These are phyloP conservation scores for Fomitopsis pulvina DNA, from an alignment of 768 basidiomycete genomes.

Conservation along the genomic window DNA sequence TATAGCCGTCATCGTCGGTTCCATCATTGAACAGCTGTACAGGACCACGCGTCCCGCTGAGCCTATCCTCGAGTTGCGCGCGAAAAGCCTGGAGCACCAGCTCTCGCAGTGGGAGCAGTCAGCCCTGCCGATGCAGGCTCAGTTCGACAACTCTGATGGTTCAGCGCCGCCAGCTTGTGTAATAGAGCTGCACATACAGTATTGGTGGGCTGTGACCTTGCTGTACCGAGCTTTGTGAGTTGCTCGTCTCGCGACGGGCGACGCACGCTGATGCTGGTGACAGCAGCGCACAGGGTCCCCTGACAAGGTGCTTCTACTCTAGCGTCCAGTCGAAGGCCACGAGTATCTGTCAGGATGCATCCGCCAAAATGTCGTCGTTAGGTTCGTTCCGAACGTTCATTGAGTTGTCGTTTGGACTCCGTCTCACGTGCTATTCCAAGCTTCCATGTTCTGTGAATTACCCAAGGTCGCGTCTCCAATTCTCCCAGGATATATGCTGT, in stretches of 20 bases:
- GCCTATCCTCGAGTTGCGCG: conserved; percentile 37
- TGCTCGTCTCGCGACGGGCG: neutral
- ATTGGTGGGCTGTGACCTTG: conserved; percentile 73
- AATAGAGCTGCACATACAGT: conserved; percentile 73
- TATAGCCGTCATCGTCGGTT: conserved; percentile 62
- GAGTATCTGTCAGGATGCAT: neutral
- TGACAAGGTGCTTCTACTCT: neutral
- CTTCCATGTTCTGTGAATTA: neutral
- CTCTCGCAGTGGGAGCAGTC: conserved; percentile 51
- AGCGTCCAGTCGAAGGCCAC: conserved; percentile 1
- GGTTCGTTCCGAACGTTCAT: neutral
- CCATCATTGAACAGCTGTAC: conserved; percentile 63
- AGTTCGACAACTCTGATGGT: conserved; percentile 45
- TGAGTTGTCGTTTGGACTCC: neutral
- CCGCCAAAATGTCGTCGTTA: neutral
- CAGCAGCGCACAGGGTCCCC: neutral
- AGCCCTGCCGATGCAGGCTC: conserved; percentile 49
- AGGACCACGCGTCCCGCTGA: conserved; percentile 54
- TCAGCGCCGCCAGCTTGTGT: conserved; percentile 49
- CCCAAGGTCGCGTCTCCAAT: neutral
- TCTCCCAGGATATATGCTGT: neutral
- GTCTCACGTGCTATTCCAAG: neutral
- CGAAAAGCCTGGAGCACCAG: conserved; percentile 58
- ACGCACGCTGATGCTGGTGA: neutral
- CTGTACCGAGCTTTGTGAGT: conserved; percentile 75